Base-by-base conservation (phyloP, 2,329 filamentous ascomycete species). In the Fusarium brachygibbosum region DNA sequence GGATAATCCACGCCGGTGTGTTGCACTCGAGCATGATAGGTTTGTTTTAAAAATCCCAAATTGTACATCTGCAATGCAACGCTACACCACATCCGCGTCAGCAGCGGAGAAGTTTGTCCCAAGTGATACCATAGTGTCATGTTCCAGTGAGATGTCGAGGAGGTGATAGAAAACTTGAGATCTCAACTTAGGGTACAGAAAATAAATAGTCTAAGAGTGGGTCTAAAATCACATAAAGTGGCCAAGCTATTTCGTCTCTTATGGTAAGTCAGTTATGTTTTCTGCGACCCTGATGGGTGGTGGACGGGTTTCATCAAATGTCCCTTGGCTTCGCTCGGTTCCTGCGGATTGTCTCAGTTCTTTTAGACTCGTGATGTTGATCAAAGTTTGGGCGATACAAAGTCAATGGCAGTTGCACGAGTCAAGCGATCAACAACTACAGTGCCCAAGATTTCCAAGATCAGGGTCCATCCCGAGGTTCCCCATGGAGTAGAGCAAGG, bases 31-130 rank as follows among this genome's bases (percentile, higher is more conserved):
- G 23, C 41, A 17, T 58, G 58, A 64, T 64, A 64, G 61, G 58
- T 23, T n/a, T n/a, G 21, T 14, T 34, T 25, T n/a, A n/a, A 16
- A 16, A 16, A 44, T 28, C 34, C 44, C 8, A 19, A 25, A 40
- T 16, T 21, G 23, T 31, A 10, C 37, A 28, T 13, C 32, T 63
- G 61, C 61, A 63, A 7, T 64, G 38, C 44, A 45, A 63, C 61
- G 58, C 61, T 35, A 38, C 55, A 42, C 23, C 5, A 21, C n/a
- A 44, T 50, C 61, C 61, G 58, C 61, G 61, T 64, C 58, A 64
- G 58, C 61, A 58, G 21, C 51, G 44, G 44, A 64, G 23, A 50
- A 50, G 51, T 19, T 42, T 19, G 10, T 28, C 32, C 46, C 32
- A 38, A 44, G 25, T 6, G 17, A 31, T 11, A 44, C 13, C 23